These are phyloP conservation scores for Balamuthia mandrillaris DNA, from an alignment of 208 protist species.

Conservation along the genomic window DNA sequence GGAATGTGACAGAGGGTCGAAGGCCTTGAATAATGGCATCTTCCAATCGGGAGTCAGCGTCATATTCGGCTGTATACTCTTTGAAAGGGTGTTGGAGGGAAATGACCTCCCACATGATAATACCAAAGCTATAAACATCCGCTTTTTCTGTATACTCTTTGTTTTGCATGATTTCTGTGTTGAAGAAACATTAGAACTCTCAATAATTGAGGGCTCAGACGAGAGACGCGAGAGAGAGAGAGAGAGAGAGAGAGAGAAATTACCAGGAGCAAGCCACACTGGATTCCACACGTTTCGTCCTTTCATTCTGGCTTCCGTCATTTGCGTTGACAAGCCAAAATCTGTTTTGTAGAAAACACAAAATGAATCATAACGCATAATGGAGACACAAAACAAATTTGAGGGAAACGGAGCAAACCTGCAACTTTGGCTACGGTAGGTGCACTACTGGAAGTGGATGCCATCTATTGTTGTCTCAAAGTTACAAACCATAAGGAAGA, in stretches of 20 bases:
- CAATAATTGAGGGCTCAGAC: not conserved
- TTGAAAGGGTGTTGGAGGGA: constrained; percentile 16
- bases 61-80: constrained; percentile 33
- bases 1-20: constrained; percentile 17
- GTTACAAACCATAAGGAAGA: not conserved
- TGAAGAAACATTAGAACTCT: not conserved
- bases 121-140: constrained; percentile 32
- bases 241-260: too few species aligned
- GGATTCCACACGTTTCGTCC: constrained; percentile 39
- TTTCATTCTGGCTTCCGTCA: constrained; percentile 21
- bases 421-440: constrained; percentile 1
- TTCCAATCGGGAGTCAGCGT: constrained; percentile 19
- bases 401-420: not conserved
- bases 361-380: too few species aligned
- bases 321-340: constrained; percentile 32
- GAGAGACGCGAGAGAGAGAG: too few species aligned
- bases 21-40: constrained; percentile 32
- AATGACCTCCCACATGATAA: constrained; percentile 9
- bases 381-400: not conserved
- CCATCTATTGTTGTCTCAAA: not conserved
- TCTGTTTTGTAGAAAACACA: not conserved
- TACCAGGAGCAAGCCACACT: constrained; percentile 17
- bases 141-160: constrained; percentile 37
- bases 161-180: constrained; percentile 35
- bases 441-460: not conserved